Base-by-base conservation (phyloP, 371 early-diverging fungal species). In the Mortierella sp. region DNA sequence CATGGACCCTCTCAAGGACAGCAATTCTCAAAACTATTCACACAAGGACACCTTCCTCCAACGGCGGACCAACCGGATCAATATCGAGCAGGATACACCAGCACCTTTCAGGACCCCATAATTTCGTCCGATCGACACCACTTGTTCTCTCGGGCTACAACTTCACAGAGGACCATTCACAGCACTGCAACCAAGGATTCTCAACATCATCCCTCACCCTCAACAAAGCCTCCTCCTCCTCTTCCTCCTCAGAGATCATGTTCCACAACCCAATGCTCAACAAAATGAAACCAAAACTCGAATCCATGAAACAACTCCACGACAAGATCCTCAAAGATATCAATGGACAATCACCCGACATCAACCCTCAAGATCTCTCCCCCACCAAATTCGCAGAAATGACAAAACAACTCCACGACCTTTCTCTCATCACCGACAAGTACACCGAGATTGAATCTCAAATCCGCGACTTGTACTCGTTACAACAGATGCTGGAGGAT, bases 401-500 rank as follows among this genome's bases (percentile, higher is more conserved):
- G 54, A 85, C 85, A 48, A 85, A 85, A 34, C 85, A 85, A 42
- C 77, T 85, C 11, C 82, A 85, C 52, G 85, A 85, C 55, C 75
- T 85, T 13, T 81, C 85, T 0, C 72, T 79, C 21, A 77, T 85
- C 75, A 81, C 82, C 6, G 85, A 85, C 72, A 72, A 71, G 47
- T 79, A 77, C 47, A 34, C 70, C 10, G 85, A 85, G 24, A 74
- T 85, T 14, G 82, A 79, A 38, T 31, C 74, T 1, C 68, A 44
- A 45, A 78, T 79, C 58, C 70, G 79, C 1, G 85, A 85, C 47
- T 34, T 85, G 31, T 44, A 74, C 11, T 79, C 85, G 4, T 70
- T 85, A 1, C 79, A 81, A 24, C 85, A 85, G n/a, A 81, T 85
- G 82, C n/a, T 85, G 42, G 82, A 81, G 1, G 85, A 85, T 21